These are phyloP conservation scores for Aspergillus sclerotioniger DNA, from an alignment of 495 filamentous ascomycete species.

Conservation along the genomic window DNA sequence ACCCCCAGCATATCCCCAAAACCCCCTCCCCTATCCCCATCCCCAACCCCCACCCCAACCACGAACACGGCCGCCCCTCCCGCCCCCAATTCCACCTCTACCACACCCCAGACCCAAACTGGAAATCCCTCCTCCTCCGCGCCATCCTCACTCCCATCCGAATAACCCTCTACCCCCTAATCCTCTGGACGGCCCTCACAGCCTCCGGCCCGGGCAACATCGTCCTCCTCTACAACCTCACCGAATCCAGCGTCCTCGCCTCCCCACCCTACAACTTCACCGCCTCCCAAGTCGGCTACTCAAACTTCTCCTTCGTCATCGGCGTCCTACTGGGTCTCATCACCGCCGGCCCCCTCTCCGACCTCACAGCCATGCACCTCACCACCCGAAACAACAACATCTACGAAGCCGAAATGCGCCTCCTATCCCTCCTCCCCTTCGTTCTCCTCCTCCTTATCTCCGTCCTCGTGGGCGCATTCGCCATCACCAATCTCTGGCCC, in stretches of 20 bases:
- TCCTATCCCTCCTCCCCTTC: constrained; percentile 57
- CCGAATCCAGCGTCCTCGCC: constrained; percentile 50
- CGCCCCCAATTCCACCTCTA: constrained; percentile 45
- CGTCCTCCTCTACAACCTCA: constrained; percentile 57
- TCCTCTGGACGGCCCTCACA: constrained; percentile 50
- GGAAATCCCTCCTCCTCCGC: constrained; percentile 31
- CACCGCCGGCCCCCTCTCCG: constrained; percentile 53
- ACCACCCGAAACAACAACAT: constrained; percentile 54
- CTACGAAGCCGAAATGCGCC: constrained; percentile 65
- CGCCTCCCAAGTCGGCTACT: constrained; percentile 40
- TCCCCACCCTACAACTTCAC: constrained; percentile 52
- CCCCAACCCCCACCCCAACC: not conserved
- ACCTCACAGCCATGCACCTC: constrained; percentile 50
- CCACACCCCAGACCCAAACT: constrained; percentile 37
- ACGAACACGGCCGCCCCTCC: constrained; percentile 35
- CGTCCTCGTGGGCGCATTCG: constrained; percentile 55
- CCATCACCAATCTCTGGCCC: constrained; percentile 47
- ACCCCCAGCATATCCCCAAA: not conserved
- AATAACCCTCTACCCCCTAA: constrained; percentile 56
- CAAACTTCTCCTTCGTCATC: constrained; percentile 41
- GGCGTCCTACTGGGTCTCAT: constrained; percentile 45
- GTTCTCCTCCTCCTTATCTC: constrained; percentile 53
- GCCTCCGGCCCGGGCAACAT: constrained; percentile 50
- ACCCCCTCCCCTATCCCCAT: constrained; percentile 14
- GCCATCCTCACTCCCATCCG: constrained; percentile 47